phyloP scores from a whole-genome alignment of 345 rosid genomes.

The Physaria fendleri region DNA sequence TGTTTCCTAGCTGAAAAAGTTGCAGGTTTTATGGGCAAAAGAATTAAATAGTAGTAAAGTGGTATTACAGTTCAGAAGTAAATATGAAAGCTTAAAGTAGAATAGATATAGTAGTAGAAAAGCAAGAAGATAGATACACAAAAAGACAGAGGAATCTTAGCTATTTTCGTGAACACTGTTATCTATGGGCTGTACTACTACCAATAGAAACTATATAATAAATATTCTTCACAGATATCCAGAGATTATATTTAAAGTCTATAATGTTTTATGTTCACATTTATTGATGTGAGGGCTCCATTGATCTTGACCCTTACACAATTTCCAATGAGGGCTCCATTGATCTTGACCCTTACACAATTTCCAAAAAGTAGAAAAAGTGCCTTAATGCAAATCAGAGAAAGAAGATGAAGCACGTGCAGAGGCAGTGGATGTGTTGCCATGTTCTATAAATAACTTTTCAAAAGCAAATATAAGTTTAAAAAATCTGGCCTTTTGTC shows the following conservation, averaged over 20 bases:
- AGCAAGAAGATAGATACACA: constrained; percentile 14
- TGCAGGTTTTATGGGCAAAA: constrained; percentile 23
- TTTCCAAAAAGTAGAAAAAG: no score
- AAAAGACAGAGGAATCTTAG: constrained; percentile 40
- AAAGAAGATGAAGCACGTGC: constrained; percentile 51
- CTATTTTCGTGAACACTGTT: constrained; percentile 35
- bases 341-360: constrained; percentile 31
- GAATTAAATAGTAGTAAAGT: constrained; percentile 14
- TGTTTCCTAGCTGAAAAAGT: constrained; percentile 1
- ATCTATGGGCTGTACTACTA: constrained; percentile 30
- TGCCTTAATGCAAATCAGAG: constrained; percentile 31
- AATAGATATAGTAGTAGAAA: constrained; percentile 15
- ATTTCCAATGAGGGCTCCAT: constrained; percentile 32
- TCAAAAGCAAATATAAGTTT: not conserved
- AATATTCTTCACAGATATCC: constrained; percentile 28
- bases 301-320: constrained; percentile 31
- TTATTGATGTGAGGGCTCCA: constrained; percentile 35
- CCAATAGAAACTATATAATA: constrained; percentile 25
- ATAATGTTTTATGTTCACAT: constrained; percentile 17
- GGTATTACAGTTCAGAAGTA: constrained; percentile 19
- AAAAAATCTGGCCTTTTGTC: constrained; percentile 32
- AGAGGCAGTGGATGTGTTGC: constrained; percentile 32
- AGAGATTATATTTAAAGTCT: constrained; percentile 14
- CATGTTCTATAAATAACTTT: constrained; percentile 33
- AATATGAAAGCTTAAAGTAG: constrained; percentile 32